Evolutionary conservation across 2,329 filamentous ascomycete genomes (phyloP), one percentile per base, ranked within the genome.

Genomic region (Fusarium sp.): DNA sequence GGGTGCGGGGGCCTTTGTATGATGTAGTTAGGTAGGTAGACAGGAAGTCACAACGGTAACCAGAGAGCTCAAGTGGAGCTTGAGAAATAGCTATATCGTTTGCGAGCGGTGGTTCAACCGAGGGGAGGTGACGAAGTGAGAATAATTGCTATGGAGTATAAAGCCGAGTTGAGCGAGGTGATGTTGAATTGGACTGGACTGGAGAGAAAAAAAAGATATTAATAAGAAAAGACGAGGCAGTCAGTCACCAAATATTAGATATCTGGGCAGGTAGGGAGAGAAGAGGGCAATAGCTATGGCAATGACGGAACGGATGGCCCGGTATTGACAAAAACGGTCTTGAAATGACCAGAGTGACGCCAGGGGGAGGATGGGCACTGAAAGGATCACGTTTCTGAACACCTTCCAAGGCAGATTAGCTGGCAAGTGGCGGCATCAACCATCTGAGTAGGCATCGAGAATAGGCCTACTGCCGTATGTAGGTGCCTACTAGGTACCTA

Each of bases 301-400:
- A 48, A 47, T 55, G 64, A 74, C 70, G 70, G 70, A 73, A 51
- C 72, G 72, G 67, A 74, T 72, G 44, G 32, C 50, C 67, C 72
- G 67, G 71, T 58, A 47, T n/a, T 53, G 56, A 56, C 45, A 66
- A 32, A 42, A 50, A 41, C 35, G 26, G 32, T 35, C 28, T 53
- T 32, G 20, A 58, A n/a, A 24, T 35, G 63, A 44, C 44, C 63
- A 47, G 61, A 32, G 69, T 75, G 72, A 75, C 72, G 69, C 67
- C 72, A 73, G 50, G 57, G 50, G 50, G 58, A 64, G 68, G 61
- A 63, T 61, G 68, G 30, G 72, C 56, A 70, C 72, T 56, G 51
- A 70, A 39, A 42, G 30, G 70, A 73, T 70, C 70, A 53, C 70
- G 70, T 53, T 60, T 47, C 32, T 47, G 38, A 63, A 59, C 42